These are phyloP conservation scores for Glutinoglossum americanum DNA, from an alignment of 495 filamentous ascomycete species.

Conservation along the genomic window DNA sequence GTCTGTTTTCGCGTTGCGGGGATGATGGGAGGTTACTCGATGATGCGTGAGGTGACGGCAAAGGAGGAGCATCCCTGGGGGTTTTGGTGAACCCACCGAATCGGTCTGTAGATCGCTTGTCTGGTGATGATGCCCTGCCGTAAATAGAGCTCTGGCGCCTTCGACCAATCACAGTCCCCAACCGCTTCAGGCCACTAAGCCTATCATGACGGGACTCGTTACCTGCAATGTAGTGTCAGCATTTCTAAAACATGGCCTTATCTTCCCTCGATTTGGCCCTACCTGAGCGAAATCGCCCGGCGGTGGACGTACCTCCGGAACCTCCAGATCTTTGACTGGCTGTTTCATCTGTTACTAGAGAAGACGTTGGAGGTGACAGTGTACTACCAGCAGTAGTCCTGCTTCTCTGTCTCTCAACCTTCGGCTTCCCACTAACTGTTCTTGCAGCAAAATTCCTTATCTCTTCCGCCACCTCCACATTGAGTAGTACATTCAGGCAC, in stretches of 20 bases:
- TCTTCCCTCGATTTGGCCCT: neutral
- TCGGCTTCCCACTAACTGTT: slow-evolving; percentile 14
- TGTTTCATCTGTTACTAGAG: slow-evolving; percentile 17
- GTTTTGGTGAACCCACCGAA: slow-evolving; percentile 8
- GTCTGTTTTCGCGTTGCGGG: slow-evolving; percentile 5
- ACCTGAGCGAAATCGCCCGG: neutral
- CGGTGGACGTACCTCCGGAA: slow-evolving; percentile 3
- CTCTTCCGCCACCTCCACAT: slow-evolving; percentile 71
- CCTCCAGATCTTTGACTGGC: slow-evolving; percentile 11
- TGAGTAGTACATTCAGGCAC: slow-evolving; percentile 66
- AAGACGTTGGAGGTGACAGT: slow-evolving; percentile 20
- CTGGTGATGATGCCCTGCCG: slow-evolving; percentile 21
- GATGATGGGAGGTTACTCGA: slow-evolving; percentile 7
- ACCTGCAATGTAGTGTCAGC: neutral
- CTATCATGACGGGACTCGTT: slow-evolving; percentile 12
- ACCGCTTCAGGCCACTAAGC: slow-evolving; percentile 35
- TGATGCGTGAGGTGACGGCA: slow-evolving; percentile 12
- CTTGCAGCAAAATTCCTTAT: slow-evolving; percentile 64
- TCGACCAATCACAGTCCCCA: slow-evolving; percentile 63
- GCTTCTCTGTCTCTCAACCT: slow-evolving; percentile 18
- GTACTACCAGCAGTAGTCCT: slow-evolving; percentile 18
- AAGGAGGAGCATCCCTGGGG: slow-evolving; percentile 13
- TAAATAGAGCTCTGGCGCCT: slow-evolving; percentile 32
- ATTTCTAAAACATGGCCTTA: neutral
- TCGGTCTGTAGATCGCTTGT: slow-evolving; percentile 21